phyloP scores from a whole-genome alignment of 768 basidiomycete species.

The Tricholoma sp. region DNA sequence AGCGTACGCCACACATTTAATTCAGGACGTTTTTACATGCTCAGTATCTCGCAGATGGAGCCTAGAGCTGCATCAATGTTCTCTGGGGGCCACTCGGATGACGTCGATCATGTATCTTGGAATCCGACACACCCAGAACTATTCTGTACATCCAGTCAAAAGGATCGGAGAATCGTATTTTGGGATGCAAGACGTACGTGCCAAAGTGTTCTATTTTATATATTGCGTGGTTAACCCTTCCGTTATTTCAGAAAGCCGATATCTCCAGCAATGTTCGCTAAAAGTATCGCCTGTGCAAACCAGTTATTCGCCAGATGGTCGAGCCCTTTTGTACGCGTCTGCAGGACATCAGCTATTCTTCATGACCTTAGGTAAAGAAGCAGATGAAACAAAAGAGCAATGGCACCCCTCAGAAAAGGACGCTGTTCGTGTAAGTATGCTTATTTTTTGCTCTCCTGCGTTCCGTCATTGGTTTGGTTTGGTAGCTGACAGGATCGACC shows the following conservation, averaged over 20 bases:
- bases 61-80: constrained; percentile 58
- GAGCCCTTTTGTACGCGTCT: constrained; percentile 57
- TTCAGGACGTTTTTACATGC: neutral
- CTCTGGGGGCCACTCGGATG: constrained; percentile 69
- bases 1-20: constrained; percentile 43
- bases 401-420: constrained; percentile 49
- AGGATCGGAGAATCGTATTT: constrained; percentile 69
- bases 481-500: constrained; percentile 51
- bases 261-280: constrained; percentile 52
- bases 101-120: constrained; percentile 81
- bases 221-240: neutral
- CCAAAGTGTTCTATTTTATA: neutral
- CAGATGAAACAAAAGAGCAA: constrained; percentile 43
- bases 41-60: constrained; percentile 52
- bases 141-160: constrained; percentile 76
- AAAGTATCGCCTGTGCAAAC: constrained; percentile 62
- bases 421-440: constrained; percentile 27
- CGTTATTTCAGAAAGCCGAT: constrained; percentile 54
- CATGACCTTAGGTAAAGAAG: constrained; percentile 50
- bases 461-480: neutral
- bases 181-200: constrained; percentile 80
- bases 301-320: constrained; percentile 70
- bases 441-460: neutral
- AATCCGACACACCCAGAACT: constrained; percentile 81
- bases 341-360: constrained; percentile 57